phyloP scores from a whole-genome alignment of 768 basidiomycete species.

The Lactifluus hygrophoroides region DNA sequence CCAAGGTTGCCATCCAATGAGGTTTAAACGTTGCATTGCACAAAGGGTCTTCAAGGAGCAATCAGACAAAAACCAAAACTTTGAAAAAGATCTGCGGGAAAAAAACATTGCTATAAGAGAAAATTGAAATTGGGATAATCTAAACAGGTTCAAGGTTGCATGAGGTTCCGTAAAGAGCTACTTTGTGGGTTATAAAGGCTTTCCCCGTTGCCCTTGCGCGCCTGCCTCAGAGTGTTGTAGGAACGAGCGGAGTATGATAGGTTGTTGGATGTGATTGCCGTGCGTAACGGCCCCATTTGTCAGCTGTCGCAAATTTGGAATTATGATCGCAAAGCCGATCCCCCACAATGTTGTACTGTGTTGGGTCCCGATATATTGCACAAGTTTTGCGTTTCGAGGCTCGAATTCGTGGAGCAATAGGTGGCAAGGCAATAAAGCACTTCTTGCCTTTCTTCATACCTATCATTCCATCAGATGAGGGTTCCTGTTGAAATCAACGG shows the following conservation, averaged over 20 bases:
- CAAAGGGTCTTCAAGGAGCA: not conserved
- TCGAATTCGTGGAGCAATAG: not conserved
- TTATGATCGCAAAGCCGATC: not conserved
- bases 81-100: too few relatives aligned
- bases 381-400: not conserved
- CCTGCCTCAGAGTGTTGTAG: not conserved
- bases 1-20: too few relatives aligned
- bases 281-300: not conserved
- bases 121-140: not conserved
- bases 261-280: not conserved
- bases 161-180: too few relatives aligned
- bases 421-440: not conserved
- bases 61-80: not conserved
- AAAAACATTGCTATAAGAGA: too few relatives aligned
- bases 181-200: too few relatives aligned
- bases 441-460: not conserved
- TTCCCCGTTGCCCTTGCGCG: too few relatives aligned
- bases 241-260: not conserved
- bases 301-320: not conserved
- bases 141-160: too few relatives aligned
- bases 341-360: too few relatives aligned
- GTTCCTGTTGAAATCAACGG: not conserved
- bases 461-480: not conserved
- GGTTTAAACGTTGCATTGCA: not conserved
- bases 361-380: not conserved